Conservation (phyloP, 495 filamentous ascomycete species). For the Aspergillus coremiiformis region DNA sequence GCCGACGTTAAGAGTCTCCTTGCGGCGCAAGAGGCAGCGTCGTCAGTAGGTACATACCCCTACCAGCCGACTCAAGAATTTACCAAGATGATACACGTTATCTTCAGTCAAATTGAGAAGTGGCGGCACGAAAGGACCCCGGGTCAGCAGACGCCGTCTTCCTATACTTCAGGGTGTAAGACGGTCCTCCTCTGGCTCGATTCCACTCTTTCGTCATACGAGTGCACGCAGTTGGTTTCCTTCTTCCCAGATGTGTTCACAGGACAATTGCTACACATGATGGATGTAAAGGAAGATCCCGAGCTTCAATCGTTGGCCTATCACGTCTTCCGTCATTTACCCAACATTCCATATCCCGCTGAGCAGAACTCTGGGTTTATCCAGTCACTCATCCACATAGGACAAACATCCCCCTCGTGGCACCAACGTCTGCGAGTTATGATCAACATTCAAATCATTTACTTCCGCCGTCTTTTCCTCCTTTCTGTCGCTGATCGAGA, state of each 20-base stretch:
- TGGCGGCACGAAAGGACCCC: slow-evolving; percentile 82
- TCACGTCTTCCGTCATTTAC: slow-evolving; percentile 92
- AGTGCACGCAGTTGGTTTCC: slow-evolving; percentile 82
- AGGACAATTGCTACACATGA: slow-evolving; percentile 93
- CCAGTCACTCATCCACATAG: slow-evolving; percentile 77
- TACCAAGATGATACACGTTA: slow-evolving; percentile 57
- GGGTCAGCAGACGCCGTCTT: slow-evolving; percentile 85
- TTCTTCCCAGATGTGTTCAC: slow-evolving; percentile 91
- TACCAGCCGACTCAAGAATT: slow-evolving; percentile 75
- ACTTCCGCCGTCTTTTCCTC: slow-evolving; percentile 96
- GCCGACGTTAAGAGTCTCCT: slow-evolving; percentile 66
- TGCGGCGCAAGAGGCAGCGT: slow-evolving; percentile 65
- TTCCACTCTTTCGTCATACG: slow-evolving; percentile 78
- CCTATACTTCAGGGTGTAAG: slow-evolving; percentile 94
- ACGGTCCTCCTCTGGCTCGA: slow-evolving; percentile 95
- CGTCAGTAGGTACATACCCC: slow-evolving; percentile 77
- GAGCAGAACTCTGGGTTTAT: slow-evolving; percentile 83
- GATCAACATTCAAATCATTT: slow-evolving; percentile 99
- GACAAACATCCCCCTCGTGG: slow-evolving; percentile 81
- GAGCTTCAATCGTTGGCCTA: slow-evolving; percentile 93
- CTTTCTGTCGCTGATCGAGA: slow-evolving; percentile 69
- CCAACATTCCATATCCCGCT: slow-evolving; percentile 87
- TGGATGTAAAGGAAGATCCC: slow-evolving; percentile 98
- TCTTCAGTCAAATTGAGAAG: slow-evolving; percentile 74
- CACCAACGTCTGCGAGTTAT: slow-evolving; percentile 94